Evolutionary conservation across 2,329 filamentous ascomycete genomes (phyloP).

Genomic region (Aspergillus pseudoterreus): DNA sequence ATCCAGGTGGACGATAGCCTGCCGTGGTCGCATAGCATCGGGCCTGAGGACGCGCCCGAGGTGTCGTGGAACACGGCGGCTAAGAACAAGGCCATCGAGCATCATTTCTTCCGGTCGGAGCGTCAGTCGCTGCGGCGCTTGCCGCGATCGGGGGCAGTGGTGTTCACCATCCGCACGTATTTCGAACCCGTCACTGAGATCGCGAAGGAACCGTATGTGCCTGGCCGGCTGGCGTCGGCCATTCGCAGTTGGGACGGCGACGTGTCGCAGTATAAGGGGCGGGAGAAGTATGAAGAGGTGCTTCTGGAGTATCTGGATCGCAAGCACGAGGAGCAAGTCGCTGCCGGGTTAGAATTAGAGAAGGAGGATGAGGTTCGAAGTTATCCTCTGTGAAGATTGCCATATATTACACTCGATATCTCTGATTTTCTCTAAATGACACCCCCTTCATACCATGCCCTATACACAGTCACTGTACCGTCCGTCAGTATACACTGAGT

Average conservation of each 20-base stretch:
- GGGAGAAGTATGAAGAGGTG: conserved; percentile 68
- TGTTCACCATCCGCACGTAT: conserved; percentile 78
- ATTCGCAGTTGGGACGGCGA: conserved; percentile 78
- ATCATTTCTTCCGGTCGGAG: conserved; percentile 76
- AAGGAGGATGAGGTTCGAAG: conserved; percentile 57
- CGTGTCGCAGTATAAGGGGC: conserved; percentile 74
- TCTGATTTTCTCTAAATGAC: background rate
- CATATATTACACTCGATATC: background rate
- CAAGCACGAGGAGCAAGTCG: conserved; percentile 70
- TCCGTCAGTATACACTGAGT: background rate
- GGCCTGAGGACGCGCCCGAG: conserved; percentile 61
- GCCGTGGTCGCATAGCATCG: conserved; percentile 73
- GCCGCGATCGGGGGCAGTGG: conserved; percentile 55
- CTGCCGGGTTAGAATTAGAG: conserved; percentile 59
- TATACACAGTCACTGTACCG: background rate
- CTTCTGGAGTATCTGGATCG: conserved; percentile 71
- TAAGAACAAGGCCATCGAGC: conserved; percentile 66
- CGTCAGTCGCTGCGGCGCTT: conserved; percentile 65
- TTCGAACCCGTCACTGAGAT: conserved; percentile 69
- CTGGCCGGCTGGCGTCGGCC: conserved; percentile 72
- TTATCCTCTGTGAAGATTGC: conserved; percentile 56
- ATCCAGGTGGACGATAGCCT: conserved; percentile 78
- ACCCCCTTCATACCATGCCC: background rate
- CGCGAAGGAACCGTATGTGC: conserved; percentile 69
- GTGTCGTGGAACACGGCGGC: conserved; percentile 73